These are phyloP conservation scores for Backusella australiensis DNA, from an alignment of 192 early-diverging fungal species.

Conservation along the genomic window DNA sequence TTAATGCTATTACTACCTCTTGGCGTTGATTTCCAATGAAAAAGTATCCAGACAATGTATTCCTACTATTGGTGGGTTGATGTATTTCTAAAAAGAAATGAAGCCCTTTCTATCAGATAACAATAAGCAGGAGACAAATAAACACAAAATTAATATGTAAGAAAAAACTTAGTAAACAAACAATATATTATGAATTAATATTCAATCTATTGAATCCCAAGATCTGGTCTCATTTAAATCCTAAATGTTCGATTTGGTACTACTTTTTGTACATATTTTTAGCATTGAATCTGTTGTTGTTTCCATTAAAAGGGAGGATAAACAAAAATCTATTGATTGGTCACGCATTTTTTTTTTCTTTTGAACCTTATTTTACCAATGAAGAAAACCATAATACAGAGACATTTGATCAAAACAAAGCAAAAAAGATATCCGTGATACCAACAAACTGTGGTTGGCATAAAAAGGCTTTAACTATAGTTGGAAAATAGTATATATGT, in stretches of 20 bases:
- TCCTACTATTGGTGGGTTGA: neutral
- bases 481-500: neutral
- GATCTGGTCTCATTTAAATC: neutral
- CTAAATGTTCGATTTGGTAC: neutral
- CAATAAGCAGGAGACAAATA: neutral
- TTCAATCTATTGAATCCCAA: neutral
- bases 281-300: neutral
- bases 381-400: neutral
- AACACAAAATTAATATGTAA: neutral
- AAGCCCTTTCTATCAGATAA: neutral
- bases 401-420: neutral
- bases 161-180: neutral
- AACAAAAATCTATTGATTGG: neutral
- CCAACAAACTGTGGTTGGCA: neutral
- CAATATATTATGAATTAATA: neutral
- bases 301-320: neutral
- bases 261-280: neutral
- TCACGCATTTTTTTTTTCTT: neutral
- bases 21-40: too few relatives aligned
- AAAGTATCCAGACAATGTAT: neutral
- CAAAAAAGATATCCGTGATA: neutral
- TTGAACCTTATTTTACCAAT: neutral
- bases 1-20: too few relatives aligned
- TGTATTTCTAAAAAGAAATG: neutral
- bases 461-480: neutral